Evolutionary conservation across 257 asterid genomes (phyloP), one percentile per base, ranked within the genome.

Genomic region (Nemophila menziesii): DNA sequence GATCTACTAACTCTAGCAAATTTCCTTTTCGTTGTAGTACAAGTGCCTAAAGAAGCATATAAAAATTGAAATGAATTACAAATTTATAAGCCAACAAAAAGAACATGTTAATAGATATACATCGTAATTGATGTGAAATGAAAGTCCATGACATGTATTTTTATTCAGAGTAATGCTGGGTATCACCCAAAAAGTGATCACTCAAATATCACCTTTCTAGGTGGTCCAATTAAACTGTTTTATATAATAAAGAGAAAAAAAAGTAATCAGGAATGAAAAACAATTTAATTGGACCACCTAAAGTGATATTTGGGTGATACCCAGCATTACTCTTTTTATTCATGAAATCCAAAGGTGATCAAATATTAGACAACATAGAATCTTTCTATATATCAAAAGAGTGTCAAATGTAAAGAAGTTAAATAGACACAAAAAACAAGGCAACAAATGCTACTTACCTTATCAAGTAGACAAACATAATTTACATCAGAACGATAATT

Each of bases 381-480:
- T 3, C 36, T 7, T 10, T 29, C 9, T 29, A 10, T 13, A 29
- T 29, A 29, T 2, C 5, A 29, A 29, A 29, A 13, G 12, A 29
- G 36, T 29, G 3, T 29, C 3, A 29, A 29, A 29, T 5, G 9
- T 9, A 9, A 24, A 24, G 9, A 4, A 24, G 33, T 24, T 24
- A 4, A 24, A 24, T 24, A 29, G 7, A 10, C 8, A 29, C 12
- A 29, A 29, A 7, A 7, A 29, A 29, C 36, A 29, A 3, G 9
- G 36, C 8, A 29, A 13, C 36, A 7, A 13, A 7, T 29, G 12
- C 7, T 29, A 1, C 9, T 29, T 64, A 80, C 93, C 89, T 77
- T 69, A 22, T 80, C 89, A 49, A 74, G 85, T 55, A 80, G 82
- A 45, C 81, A 77, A 16, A 77, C 64, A 49, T 66, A 69, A 33